Conservation (phyloP, 148 eudicot genomes). For the Oxyria digyna region DNA sequence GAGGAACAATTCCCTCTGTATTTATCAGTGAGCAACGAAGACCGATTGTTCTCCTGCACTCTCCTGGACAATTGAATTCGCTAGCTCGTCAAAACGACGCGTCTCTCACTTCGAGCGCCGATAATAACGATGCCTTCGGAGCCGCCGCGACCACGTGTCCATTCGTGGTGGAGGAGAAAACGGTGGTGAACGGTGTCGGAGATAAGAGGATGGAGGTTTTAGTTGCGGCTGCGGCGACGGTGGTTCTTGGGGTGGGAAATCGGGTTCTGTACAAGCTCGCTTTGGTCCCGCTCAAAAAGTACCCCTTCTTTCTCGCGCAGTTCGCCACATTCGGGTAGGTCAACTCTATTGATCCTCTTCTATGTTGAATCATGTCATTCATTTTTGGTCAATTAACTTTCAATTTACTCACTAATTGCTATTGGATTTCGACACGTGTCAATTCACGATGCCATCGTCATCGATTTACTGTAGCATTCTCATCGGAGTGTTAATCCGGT, state of each 20-base stretch:
- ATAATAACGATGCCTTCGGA: not conserved
- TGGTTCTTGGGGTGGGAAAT: constrained; percentile 84
- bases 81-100: constrained; percentile 6
- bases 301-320: constrained; percentile 96
- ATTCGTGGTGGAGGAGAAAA: constrained; percentile 2
- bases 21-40: not conserved
- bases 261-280: constrained; percentile 87
- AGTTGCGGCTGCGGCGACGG: constrained; percentile 57
- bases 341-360: not conserved
- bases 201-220: constrained; percentile 31
- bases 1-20: not conserved
- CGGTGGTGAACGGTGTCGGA: constrained; percentile 5
- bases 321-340: constrained; percentile 89
- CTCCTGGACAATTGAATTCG: constrained; percentile 8
- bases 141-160: not conserved
- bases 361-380: not conserved
- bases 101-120: constrained; percentile 5
- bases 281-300: constrained; percentile 71
- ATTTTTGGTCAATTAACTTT: not conserved
- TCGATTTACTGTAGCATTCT: not conserved
- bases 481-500: not conserved
- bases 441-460: not conserved
- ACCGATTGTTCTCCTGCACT: constrained; percentile 6
- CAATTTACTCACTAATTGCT: not conserved
- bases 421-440: not conserved